These are phyloP conservation scores for Didymella lethalis DNA, from an alignment of 2,329 filamentous ascomycete genomes.

Conservation along the genomic window DNA sequence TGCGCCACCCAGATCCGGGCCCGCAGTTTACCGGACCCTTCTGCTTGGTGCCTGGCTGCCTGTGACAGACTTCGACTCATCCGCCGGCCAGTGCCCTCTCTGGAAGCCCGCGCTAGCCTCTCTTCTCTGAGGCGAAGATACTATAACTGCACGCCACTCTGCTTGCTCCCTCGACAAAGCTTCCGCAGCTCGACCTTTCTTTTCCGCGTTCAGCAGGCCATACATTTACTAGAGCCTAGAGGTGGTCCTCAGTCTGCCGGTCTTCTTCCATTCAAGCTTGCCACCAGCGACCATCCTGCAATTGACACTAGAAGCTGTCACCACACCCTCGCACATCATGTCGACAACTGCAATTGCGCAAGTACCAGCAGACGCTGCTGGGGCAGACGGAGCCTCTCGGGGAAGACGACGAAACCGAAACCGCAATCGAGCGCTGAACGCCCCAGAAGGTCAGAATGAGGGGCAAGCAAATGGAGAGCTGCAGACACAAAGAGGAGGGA, in stretches of 20 bases:
- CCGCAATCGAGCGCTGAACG: slow-evolving; percentile 24
- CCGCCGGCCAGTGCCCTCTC: slow-evolving; percentile 11
- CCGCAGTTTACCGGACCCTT: slow-evolving; percentile 10
- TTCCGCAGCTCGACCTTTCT: slow-evolving; percentile 18
- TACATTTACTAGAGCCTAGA: slow-evolving; percentile 42
- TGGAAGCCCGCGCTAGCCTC: slow-evolving; percentile 15
- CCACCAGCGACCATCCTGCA: slow-evolving; percentile 1
- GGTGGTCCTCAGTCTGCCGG: not conserved
- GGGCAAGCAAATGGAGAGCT: slow-evolving; percentile 24
- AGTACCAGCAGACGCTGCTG: slow-evolving; percentile 21
- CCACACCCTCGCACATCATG: slow-evolving; percentile 27
- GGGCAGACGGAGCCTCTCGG: slow-evolving; percentile 28
- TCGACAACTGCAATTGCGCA: slow-evolving; percentile 29
- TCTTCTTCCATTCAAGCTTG: slow-evolving; percentile 6
- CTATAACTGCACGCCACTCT: slow-evolving; percentile 34
- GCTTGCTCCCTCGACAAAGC: slow-evolving; percentile 11
- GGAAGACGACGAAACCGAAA: slow-evolving; percentile 38
- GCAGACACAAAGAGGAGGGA: slow-evolving; percentile 33
- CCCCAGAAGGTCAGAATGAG: slow-evolving; percentile 31
- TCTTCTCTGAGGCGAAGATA: slow-evolving; percentile 6
- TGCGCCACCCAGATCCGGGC: slow-evolving; percentile 21
- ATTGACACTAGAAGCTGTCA: slow-evolving; percentile 6
- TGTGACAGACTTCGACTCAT: slow-evolving; percentile 26
- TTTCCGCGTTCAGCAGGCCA: slow-evolving; percentile 38
- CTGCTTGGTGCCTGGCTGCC: slow-evolving; percentile 19